Evolutionary conservation across 2,329 filamentous ascomycete genomes (phyloP).

Genomic region (Microdochium paspali): DNA sequence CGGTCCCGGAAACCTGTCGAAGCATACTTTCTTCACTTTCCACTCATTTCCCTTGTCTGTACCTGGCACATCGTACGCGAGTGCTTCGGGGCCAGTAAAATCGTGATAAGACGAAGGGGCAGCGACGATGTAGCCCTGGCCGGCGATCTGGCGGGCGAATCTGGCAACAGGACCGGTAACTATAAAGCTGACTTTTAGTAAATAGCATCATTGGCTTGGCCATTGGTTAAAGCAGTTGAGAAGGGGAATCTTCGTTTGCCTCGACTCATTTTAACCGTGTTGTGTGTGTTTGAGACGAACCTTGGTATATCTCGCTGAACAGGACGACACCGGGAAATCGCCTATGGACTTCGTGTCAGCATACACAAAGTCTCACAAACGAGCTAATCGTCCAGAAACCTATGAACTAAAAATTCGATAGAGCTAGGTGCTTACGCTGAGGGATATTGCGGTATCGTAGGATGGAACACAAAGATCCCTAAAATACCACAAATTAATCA

Average conservation of each 20-base stretch:
- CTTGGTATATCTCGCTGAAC: constrained; percentile 95
- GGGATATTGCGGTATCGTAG: constrained; percentile 74
- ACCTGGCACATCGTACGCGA: constrained; percentile 79
- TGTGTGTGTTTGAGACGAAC: too few relatives aligned
- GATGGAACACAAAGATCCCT: constrained; percentile 89
- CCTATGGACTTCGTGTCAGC: too few relatives aligned
- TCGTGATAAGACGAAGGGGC: constrained; percentile 90
- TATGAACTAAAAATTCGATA: neutral
- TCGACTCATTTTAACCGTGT: too few relatives aligned
- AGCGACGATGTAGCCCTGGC: constrained; percentile 87
- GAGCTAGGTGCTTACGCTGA: constrained; percentile 51
- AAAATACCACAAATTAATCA: constrained; percentile 2
- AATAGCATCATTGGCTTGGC: too few relatives aligned
- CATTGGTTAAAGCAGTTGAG: constrained; percentile 3
- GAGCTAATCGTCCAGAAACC: neutral
- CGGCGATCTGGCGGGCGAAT: constrained; percentile 84
- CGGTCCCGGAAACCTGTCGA: constrained; percentile 1
- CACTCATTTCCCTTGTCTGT: constrained; percentile 81
- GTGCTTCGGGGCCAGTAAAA: constrained; percentile 74
- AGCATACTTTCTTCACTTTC: constrained; percentile 66
- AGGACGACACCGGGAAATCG: constrained; percentile 78
- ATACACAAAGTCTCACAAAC: constrained; percentile 2
- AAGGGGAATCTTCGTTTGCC: constrained; percentile 2
- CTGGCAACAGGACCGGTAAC: constrained; percentile 85
- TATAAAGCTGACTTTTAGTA: constrained; percentile 23